These are phyloP conservation scores for Williopsis jadinii DNA, from an alignment of 1,139 yeast species.

Conservation along the genomic window DNA sequence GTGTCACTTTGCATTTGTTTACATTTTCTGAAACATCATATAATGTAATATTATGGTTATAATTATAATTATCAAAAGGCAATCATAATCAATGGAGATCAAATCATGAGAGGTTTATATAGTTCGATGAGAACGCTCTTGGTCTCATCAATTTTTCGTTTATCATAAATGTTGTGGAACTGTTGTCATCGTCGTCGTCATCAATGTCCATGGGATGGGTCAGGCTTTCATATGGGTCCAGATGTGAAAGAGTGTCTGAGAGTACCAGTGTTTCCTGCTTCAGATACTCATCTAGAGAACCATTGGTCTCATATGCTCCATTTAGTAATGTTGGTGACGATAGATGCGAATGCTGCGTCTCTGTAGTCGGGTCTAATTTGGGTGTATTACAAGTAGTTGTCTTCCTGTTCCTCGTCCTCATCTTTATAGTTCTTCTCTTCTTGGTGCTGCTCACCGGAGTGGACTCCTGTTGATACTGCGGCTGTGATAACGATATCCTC, in stretches of 20 bases:
- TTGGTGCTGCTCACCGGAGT: conserved; percentile 1
- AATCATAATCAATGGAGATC: no score
- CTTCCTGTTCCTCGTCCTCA: conserved; percentile 3
- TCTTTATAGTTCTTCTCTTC: conserved; percentile 18
- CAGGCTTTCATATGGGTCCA: conserved; percentile 18
- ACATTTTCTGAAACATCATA: no score
- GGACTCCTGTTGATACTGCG: neutral
- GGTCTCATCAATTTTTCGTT: conserved; percentile 7
- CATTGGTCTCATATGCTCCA: neutral
- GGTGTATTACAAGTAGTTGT: neutral
- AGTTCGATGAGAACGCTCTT: conserved; percentile 10
- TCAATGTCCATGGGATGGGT: conserved; percentile 21
- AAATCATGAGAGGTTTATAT: conserved; percentile 3
- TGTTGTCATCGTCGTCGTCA: conserved; percentile 3
- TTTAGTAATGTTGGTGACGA: conserved; percentile 12
- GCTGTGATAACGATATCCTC: conserved; percentile 9
- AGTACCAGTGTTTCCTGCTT: conserved; percentile 3
- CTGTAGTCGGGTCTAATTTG: neutral
- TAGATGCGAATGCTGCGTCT: conserved; percentile 2
- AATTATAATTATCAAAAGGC: no score
- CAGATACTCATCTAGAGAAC: conserved; percentile 5
- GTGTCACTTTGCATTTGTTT: no score
- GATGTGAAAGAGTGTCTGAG: neutral
- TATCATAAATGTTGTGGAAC: conserved; percentile 1
- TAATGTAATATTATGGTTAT: no score